phyloP scores from a whole-genome alignment of 768 basidiomycete species.

The Chiua virens region DNA sequence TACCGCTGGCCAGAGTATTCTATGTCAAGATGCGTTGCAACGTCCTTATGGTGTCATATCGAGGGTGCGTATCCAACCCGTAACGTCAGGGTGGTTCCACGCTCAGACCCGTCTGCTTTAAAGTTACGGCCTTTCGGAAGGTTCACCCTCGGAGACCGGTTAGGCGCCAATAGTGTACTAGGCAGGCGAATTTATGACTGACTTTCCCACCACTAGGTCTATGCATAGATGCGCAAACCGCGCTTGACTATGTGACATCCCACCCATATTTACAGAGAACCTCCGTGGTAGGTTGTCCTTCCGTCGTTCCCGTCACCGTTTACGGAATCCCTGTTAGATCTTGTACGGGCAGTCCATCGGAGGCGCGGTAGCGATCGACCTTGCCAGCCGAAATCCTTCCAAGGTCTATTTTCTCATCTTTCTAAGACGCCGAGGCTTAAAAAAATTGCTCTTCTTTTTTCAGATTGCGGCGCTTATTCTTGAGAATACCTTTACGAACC shows the following conservation, averaged over 20 bases:
- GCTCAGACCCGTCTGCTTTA: background rate
- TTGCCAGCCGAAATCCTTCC: slow-evolving; percentile 73
- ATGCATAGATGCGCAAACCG: slow-evolving; percentile 81
- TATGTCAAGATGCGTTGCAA: slow-evolving; percentile 85
- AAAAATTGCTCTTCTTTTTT: background rate
- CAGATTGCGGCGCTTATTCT: slow-evolving; percentile 80
- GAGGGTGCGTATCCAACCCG: slow-evolving; percentile 58
- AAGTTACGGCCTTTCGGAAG: slow-evolving; percentile 89
- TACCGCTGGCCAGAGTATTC: slow-evolving; percentile 85
- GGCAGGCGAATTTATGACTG: background rate
- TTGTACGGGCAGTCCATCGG: slow-evolving; percentile 88
- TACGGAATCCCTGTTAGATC: slow-evolving; percentile 41
- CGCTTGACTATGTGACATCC: slow-evolving; percentile 68
- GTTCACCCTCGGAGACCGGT: slow-evolving; percentile 85
- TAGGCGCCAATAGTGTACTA: background rate
- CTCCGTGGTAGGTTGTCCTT: slow-evolving; percentile 52
- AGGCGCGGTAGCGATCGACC: slow-evolving; percentile 89
- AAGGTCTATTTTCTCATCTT: slow-evolving; percentile 42
- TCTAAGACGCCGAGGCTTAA: background rate
- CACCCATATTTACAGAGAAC: slow-evolving; percentile 66
- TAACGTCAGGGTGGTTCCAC: background rate
- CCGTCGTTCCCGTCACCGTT: background rate
- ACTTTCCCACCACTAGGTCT: slow-evolving; percentile 48
- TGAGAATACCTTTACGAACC: slow-evolving; percentile 91
- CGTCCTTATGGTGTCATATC: slow-evolving; percentile 90